These are phyloP conservation scores for Capronia americana DNA, from an alignment of 2,329 filamentous ascomycete genomes.

Conservation along the genomic window DNA sequence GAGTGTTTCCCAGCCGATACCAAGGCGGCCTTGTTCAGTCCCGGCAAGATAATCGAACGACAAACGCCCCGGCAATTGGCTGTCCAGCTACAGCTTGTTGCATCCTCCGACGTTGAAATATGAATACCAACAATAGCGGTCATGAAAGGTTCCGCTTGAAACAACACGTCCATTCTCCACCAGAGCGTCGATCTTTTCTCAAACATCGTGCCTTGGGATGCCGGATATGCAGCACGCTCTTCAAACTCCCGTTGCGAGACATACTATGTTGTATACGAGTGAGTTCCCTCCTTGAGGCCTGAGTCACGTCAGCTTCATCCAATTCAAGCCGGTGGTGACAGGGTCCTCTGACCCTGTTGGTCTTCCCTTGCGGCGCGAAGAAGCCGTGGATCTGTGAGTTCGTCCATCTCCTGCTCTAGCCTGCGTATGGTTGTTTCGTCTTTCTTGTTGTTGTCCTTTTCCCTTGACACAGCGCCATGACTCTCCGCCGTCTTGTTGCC, in stretches of 20 bases:
- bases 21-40: neutral
- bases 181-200: neutral
- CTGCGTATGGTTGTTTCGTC: neutral
- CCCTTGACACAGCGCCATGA: neutral
- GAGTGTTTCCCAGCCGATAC: neutral
- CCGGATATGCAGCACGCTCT: neutral
- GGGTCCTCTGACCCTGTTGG: neutral
- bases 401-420: neutral
- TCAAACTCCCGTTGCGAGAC: neutral
- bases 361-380: neutral
- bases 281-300: neutral
- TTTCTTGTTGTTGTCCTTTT: neutral
- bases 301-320: neutral
- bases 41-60: neutral
- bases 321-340: neutral
- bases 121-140: neutral
- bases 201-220: neutral
- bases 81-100: neutral
- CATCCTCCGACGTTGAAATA: neutral
- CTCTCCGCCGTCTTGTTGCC: neutral
- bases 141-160: neutral
- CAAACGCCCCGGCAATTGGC: neutral
- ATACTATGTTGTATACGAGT: neutral
- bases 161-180: neutral
- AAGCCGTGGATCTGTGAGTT: neutral